phyloP scores from a whole-genome alignment of 306 rosid genomes.

The Quercus berberidifolia region DNA sequence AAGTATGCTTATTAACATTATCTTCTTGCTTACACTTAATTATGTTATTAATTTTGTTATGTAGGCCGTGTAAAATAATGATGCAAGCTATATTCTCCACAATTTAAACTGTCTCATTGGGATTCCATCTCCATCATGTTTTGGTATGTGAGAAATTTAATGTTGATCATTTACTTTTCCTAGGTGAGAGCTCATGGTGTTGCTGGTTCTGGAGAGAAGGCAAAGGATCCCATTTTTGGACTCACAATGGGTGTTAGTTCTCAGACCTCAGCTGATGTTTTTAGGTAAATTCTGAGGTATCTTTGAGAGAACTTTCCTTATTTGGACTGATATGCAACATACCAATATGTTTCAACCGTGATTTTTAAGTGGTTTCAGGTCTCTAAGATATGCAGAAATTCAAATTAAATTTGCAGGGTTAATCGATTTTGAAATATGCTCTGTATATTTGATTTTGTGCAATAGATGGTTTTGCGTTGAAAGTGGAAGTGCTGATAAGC shows the following conservation, averaged over 20 bases:
- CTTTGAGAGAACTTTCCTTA: not conserved
- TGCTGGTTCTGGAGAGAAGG: conserved; percentile 65
- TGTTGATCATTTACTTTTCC: not conserved
- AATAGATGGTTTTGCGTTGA: conserved; percentile 95
- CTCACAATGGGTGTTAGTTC: conserved; percentile 71
- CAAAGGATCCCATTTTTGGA: conserved; percentile 87
- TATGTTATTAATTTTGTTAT: not conserved
- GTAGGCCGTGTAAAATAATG: not conserved
- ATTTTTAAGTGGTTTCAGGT: conserved; percentile 5
- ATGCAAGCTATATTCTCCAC: not conserved
- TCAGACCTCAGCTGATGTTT: conserved; percentile 58
- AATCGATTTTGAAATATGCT: conserved; percentile 41
- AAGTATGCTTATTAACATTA: not conserved
- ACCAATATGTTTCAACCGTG: not conserved
- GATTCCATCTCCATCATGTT: not conserved
- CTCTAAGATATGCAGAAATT: conserved; percentile 23
- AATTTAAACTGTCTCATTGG: not conserved
- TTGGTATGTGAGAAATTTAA: not conserved
- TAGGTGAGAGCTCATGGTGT: conserved; percentile 67
- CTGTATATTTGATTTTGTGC: conserved; percentile 51
- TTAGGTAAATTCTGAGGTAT: conserved; percentile 46
- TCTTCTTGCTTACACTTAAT: not conserved
- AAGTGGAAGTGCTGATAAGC: conserved; percentile 69
- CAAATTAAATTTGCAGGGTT: conserved; percentile 43
- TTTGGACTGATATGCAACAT: not conserved